Percentiles rank a stretch among this genome's conserved stretches.
These are phyloP conservation scores for Yamadazyma olivae DNA, from an alignment of 805 yeast species.

Conservation along the genomic window DNA sequence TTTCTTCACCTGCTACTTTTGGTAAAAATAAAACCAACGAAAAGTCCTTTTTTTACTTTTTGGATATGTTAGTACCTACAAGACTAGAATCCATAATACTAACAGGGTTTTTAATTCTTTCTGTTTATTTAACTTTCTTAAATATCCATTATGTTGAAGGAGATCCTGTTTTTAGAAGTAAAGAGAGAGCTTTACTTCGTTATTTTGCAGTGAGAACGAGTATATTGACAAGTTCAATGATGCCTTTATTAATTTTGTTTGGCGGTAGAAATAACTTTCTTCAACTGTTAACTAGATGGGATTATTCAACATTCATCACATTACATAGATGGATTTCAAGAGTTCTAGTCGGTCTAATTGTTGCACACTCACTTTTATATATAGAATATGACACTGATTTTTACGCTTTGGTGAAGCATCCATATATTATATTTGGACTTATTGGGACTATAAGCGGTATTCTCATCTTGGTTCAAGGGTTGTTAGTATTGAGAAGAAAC, in stretches of 20 bases:
- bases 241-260: slow-evolving; percentile 32
- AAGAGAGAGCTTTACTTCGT: slow-evolving; percentile 33
- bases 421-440: slow-evolving; percentile 24
- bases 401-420: slow-evolving; percentile 15
- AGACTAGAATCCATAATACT: slow-evolving; percentile 35
- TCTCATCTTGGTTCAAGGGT: slow-evolving; percentile 43
- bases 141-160: slow-evolving; percentile 23
- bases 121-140: slow-evolving; percentile 21
- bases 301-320: slow-evolving; percentile 26
- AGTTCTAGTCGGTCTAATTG: slow-evolving; percentile 18
- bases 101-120: slow-evolving; percentile 26
- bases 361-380: slow-evolving; percentile 24
- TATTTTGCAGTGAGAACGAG: slow-evolving; percentile 40
- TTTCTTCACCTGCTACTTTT: slow-evolving; percentile 39
- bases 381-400: slow-evolving; percentile 14
- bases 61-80: slow-evolving; percentile 38
- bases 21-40: slow-evolving; percentile 27
- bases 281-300: slow-evolving; percentile 38
- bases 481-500: slow-evolving; percentile 41
- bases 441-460: slow-evolving; percentile 33
- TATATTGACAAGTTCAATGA: slow-evolving; percentile 22
- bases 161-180: slow-evolving; percentile 34
- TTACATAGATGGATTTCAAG: slow-evolving; percentile 30
- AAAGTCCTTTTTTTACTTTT: slow-evolving; percentile 15
- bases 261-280: slow-evolving; percentile 36